Evolutionary conservation across 1,284 basidiomycete genomes (phyloP), one percentile per base, ranked within the genome.

Genomic region (Pterulicium gracile): DNA sequence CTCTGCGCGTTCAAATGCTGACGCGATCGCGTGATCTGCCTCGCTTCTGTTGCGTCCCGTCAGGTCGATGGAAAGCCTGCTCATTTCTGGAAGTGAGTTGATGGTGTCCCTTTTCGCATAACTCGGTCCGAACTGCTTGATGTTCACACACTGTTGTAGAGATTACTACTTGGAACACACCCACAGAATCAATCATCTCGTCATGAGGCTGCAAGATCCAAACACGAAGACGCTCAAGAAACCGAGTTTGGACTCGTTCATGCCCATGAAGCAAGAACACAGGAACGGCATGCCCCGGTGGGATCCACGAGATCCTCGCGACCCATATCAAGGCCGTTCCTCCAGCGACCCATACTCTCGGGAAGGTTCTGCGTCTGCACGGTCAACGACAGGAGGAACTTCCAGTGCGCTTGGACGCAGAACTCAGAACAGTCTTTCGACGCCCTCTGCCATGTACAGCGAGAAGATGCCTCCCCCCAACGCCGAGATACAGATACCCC

Each of bases 151-250:
- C 58, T 54, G 57, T 79, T 84, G 81, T 81, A 84, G 81, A 54
- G 81, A 84, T 54, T 81, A 83, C 54, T 84, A 79, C 52, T 67
- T 85, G 14, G 81, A 84, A 48, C 68, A 85, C 54, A 75, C 73
- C 46, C 64, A 69, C 48, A 71, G 73, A 22, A 63, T 84, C 24
- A 74, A 81, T 52, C 58, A 65, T 22, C 66, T 72, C 47, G 69
- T 82, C 43, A 59, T 58, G n/a, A 50, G 49, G 49, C 50, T 35
- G 39, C 46, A 45, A 39, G 39, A 43, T 46, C 43, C 49, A 24
- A 24, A 36, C 35, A 3, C 32, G 49, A 41, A 49, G 43, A 42
- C 53, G 44, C 51, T 50, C 45, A 47, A 32, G 34, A 42, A 19
- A 32, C 43, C 19, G 24, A 49, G 42, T 17, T 15, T 32, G 7